These are phyloP conservation scores for Daldinia sp. DNA, from an alignment of 2,329 filamentous ascomycete species.

Conservation along the genomic window DNA sequence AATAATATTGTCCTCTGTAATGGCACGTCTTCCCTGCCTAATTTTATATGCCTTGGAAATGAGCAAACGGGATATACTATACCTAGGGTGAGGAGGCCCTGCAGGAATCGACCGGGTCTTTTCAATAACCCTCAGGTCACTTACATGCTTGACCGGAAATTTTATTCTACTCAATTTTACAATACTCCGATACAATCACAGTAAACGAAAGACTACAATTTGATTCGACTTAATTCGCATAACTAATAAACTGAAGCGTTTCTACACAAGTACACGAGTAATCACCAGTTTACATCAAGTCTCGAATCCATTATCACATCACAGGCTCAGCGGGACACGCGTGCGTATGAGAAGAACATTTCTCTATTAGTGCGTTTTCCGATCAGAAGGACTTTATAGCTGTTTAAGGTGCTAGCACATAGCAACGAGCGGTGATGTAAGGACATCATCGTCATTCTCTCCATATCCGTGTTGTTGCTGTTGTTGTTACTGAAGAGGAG, in stretches of 20 bases:
- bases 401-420: constrained; percentile 4
- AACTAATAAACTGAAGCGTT: not conserved
- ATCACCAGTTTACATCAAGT: not conserved
- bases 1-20: no score
- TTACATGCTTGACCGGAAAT: no score
- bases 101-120: no score
- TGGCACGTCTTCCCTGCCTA: no score
- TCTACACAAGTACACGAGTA: not conserved
- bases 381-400: constrained; percentile 12
- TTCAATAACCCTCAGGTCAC: no score
- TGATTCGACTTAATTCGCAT: not conserved
- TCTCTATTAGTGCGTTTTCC: constrained; percentile 28
- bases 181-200: not conserved
- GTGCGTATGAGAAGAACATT: constrained; percentile 11
- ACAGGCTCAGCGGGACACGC: not conserved
- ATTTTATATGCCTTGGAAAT: no score
- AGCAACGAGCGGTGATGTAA: constrained; percentile 22
- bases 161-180: not conserved
- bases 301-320: no score
- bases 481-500: not conserved
- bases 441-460: constrained; percentile 10
- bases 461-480: not conserved
- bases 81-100: no score
- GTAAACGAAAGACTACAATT: not conserved
- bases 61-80: no score